Evolutionary conservation across 352 stramenopile genomes (phyloP).

Genomic region (Phytophthora chlamydospora): DNA sequence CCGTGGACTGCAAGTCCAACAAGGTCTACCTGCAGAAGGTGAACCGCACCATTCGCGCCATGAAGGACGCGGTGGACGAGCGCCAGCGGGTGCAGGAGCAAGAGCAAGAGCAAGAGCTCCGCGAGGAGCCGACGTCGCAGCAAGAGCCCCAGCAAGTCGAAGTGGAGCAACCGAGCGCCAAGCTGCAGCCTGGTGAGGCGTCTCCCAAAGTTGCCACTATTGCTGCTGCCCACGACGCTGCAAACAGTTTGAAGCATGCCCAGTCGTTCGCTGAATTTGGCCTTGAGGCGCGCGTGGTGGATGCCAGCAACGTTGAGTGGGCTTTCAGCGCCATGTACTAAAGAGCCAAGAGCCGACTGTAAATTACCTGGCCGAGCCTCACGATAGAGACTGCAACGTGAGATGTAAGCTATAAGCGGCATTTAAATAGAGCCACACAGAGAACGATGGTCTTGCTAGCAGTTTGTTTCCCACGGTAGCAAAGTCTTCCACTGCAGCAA

Average conservation of each 20-base stretch:
- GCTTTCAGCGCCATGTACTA: constrained; percentile 83
- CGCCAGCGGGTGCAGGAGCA: constrained; percentile 41
- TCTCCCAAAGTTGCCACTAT: constrained; percentile 13
- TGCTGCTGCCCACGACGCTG: neutral
- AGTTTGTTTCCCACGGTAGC: no score
- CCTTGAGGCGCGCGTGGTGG: constrained; percentile 55
- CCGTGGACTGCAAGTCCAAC: constrained; percentile 90
- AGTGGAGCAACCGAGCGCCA: constrained; percentile 18
- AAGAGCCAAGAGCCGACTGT: constrained; percentile 28
- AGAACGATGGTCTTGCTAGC: neutral
- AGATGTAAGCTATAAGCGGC: constrained; percentile 36
- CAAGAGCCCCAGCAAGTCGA: constrained; percentile 26
- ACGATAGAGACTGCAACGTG: constrained; percentile 38
- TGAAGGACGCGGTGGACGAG: constrained; percentile 69
- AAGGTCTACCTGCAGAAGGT: constrained; percentile 81
- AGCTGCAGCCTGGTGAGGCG: constrained; percentile 13
- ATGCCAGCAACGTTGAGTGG: constrained; percentile 67
- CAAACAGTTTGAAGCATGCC: constrained; percentile 29
- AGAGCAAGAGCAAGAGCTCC: constrained; percentile 24
- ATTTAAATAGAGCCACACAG: constrained; percentile 28
- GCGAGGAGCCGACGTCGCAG: constrained; percentile 27
- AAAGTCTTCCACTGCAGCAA: no score
- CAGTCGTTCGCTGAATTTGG: constrained; percentile 84
- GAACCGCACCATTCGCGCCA: constrained; percentile 77
- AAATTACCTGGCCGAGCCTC: constrained; percentile 39